These are phyloP conservation scores for Sporisorium exsertum DNA, from an alignment of 1,284 basidiomycete species.

Conservation along the genomic window DNA sequence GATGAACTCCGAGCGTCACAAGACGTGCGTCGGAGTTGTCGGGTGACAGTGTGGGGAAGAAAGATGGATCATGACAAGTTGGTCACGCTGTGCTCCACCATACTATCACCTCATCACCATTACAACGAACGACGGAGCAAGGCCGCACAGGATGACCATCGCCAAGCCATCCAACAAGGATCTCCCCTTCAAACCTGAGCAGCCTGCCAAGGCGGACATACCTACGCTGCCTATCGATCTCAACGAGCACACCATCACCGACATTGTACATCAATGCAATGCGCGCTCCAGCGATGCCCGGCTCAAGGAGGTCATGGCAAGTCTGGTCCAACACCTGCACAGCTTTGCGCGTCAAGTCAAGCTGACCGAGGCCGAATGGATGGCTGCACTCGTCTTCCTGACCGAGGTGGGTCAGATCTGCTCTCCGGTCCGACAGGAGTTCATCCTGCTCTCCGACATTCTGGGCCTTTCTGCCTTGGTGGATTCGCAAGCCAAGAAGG, in stretches of 20 bases:
- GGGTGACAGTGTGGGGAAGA: no score
- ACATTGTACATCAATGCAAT: conserved; percentile 28
- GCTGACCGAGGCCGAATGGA: conserved; percentile 86
- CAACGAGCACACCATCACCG: conserved; percentile 25
- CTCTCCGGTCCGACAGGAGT: conserved; percentile 75
- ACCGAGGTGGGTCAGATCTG: conserved; percentile 71
- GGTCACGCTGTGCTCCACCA: conserved; percentile 2
- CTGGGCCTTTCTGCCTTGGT: conserved; percentile 83
- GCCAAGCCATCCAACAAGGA: background rate
- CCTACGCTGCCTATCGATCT: conserved; percentile 29
- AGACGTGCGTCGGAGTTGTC: no score
- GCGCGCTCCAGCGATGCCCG: conserved; percentile 58
- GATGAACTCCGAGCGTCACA: background rate
- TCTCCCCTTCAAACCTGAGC: conserved; percentile 11
- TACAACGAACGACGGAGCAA: background rate
- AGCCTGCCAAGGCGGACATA: conserved; percentile 18
- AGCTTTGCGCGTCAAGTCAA: conserved; percentile 79
- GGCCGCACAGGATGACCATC: conserved; percentile 8
- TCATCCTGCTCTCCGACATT: conserved; percentile 83
- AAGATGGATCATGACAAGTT: background rate
- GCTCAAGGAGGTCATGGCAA: conserved; percentile 72
- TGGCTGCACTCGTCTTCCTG: conserved; percentile 71
- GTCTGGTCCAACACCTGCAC: conserved; percentile 77
- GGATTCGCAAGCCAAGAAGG: conserved; percentile 81
- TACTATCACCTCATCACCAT: background rate